A percentile compares a stretch with the other conserved stretches of the same genome.
Evolutionary conservation across 140 eudicot species (phyloP).

Genomic region (Stevia rebaudiana): DNA sequence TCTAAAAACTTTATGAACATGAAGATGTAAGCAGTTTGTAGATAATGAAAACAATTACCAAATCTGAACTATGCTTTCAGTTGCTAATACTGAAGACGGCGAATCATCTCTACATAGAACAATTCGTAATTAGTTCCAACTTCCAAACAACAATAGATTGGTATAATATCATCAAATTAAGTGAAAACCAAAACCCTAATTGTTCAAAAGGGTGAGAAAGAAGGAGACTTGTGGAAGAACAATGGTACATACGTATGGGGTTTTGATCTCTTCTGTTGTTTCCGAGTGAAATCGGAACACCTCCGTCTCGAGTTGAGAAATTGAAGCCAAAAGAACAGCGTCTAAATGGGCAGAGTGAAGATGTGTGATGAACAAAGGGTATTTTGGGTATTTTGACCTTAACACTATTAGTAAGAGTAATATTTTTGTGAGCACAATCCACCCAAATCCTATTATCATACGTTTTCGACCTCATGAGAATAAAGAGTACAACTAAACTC

Average conservation of each 20-base stretch:
- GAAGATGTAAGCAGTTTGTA: background rate
- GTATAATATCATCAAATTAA: slow-evolving; percentile 1
- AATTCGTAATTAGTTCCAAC: background rate
- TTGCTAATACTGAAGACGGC: background rate
- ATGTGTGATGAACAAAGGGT: slow-evolving; percentile 17
- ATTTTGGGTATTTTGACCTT: background rate
- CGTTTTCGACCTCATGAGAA: no score
- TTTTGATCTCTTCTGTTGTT: background rate
- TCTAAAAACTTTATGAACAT: background rate
- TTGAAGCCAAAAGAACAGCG: slow-evolving; percentile 1
- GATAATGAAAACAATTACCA: slow-evolving; percentile 4
- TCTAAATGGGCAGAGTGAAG: slow-evolving; percentile 5
- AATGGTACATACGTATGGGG: background rate
- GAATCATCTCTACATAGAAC: background rate
- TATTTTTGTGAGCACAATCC: no score
- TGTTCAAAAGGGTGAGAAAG: slow-evolving; percentile 4
- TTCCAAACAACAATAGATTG: background rate
- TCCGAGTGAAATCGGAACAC: no score
- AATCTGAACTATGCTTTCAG: background rate
- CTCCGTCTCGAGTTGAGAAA: slow-evolving; percentile 2
- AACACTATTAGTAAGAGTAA: no score
- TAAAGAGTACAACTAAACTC: no score
- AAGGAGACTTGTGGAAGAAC: background rate
- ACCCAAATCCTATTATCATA: no score
- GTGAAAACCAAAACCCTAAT: slow-evolving; percentile 21